Evolutionary conservation across 2,329 filamentous ascomycete species (phyloP).

Genomic region (Colletotrichum sp.): DNA sequence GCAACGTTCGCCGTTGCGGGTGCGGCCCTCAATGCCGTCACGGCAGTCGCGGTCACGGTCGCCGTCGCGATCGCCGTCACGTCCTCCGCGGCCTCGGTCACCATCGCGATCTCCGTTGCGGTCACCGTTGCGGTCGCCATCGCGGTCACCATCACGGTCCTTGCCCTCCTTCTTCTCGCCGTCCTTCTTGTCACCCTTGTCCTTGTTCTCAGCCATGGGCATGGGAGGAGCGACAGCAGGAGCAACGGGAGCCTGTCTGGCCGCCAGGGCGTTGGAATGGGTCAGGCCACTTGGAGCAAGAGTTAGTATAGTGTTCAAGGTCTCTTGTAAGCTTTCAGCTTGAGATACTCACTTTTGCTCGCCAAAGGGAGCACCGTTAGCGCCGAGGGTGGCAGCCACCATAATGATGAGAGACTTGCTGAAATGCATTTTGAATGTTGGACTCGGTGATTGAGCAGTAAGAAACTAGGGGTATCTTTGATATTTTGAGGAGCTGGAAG

Average conservation of each 20-base stretch:
- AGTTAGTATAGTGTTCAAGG: not conserved
- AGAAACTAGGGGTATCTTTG: not conserved
- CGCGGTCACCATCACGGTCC: not conserved
- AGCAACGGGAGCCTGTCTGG: not conserved
- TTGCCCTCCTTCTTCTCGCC: not conserved
- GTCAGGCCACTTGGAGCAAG: not conserved
- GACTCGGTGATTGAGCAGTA: not conserved
- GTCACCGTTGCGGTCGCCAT: not conserved
- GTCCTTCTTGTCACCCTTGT: not conserved
- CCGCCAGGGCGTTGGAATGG: not conserved
- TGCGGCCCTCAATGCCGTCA: not conserved
- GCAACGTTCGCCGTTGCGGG: not conserved
- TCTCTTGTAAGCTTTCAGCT: too few species aligned
- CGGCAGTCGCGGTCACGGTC: not conserved
- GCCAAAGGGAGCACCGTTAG: conserved; percentile 10
- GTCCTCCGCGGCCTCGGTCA: not conserved
- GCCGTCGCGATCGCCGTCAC: not conserved
- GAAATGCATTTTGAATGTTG: conserved; percentile 11
- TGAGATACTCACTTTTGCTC: not conserved
- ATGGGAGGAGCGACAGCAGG: not conserved
- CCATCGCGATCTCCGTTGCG: not conserved
- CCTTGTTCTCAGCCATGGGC: not conserved
- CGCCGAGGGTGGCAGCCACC: conserved; percentile 17
- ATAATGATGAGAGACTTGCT: conserved; percentile 15
- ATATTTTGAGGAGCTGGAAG: not conserved